Conservation (phyloP, 1,284 basidiomycete genomes). For the Boletus semigastroideus region DNA sequence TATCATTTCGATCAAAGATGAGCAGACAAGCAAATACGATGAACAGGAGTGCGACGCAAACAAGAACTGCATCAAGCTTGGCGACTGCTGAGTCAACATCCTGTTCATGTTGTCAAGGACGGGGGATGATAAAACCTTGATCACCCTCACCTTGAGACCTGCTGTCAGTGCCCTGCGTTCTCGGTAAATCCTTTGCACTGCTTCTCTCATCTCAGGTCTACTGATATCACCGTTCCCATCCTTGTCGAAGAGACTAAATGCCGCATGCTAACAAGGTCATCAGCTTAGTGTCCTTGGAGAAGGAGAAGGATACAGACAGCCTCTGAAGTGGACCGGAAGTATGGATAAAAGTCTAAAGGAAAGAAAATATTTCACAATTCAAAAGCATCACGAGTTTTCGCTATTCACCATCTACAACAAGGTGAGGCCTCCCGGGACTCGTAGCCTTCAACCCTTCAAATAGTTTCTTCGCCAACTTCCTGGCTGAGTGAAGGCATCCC, state of each 20-base stretch:
- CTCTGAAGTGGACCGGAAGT: constrained; percentile 70
- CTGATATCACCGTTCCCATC: constrained; percentile 83
- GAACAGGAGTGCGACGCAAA: constrained; percentile 58
- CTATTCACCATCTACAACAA: constrained; percentile 61
- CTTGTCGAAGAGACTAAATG: constrained; percentile 79
- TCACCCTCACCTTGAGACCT: constrained; percentile 57
- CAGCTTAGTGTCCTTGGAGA: neutral
- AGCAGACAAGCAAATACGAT: constrained; percentile 75
- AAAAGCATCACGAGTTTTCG: neutral
- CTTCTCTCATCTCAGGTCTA: constrained; percentile 82
- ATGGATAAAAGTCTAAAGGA: constrained; percentile 68
- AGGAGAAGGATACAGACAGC: constrained; percentile 48
- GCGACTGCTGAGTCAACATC: constrained; percentile 72
- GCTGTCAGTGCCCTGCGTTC: constrained; percentile 75
- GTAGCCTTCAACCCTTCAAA: constrained; percentile 68
- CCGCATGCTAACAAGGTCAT: constrained; percentile 50
- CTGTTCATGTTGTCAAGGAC: constrained; percentile 33
- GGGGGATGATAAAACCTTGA: neutral
- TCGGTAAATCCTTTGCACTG: constrained; percentile 78
- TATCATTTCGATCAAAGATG: constrained; percentile 73
- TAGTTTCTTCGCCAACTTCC: constrained; percentile 71
- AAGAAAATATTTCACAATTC: neutral
- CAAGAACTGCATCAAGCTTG: constrained; percentile 73
- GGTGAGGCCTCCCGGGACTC: constrained; percentile 54
- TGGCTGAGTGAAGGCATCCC: constrained; percentile 64